Percentiles rank a stretch among this genome's conserved stretches.
These are phyloP conservation scores for Tylopilus rubrobrunneus DNA, from an alignment of 768 basidiomycete genomes.

Conservation along the genomic window DNA sequence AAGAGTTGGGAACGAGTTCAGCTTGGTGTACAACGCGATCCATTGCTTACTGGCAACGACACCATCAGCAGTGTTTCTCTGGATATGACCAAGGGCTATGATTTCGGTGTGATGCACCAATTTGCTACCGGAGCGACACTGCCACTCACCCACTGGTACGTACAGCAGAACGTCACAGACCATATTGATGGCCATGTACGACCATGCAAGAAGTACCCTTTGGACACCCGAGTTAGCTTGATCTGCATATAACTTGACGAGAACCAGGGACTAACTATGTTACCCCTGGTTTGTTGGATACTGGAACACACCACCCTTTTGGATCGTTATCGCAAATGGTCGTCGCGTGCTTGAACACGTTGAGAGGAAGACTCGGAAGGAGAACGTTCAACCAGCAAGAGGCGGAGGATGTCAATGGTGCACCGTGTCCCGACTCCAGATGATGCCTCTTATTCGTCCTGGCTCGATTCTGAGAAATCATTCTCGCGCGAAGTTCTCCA, in stretches of 20 bases:
- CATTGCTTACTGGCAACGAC: conserved; percentile 53
- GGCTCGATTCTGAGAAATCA: too few species aligned
- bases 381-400: too few species aligned
- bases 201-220: conserved; percentile 34
- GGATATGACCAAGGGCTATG: conserved; percentile 36
- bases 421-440: too few species aligned
- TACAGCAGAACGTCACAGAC: conserved; percentile 40
- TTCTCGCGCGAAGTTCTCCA: background rate
- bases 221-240: background rate
- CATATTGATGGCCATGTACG: conserved; percentile 39
- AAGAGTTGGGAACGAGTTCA: too few species aligned
- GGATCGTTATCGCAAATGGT: conserved; percentile 5
- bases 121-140: background rate
- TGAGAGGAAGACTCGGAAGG: too few species aligned
- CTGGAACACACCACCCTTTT: conserved; percentile 53
- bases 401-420: too few species aligned
- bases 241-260: background rate
- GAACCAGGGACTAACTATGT: background rate
- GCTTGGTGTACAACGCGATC: background rate
- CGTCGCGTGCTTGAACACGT: conserved; percentile 8
- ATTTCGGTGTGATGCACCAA: too few species aligned
- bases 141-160: conserved; percentile 27
- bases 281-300: conserved; percentile 78
- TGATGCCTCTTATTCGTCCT: too few species aligned
- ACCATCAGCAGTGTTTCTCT: conserved; percentile 57